Base-by-base conservation (phyloP, 2,329 filamentous ascomycete genomes). In the Aplosporella prunicola region DNA sequence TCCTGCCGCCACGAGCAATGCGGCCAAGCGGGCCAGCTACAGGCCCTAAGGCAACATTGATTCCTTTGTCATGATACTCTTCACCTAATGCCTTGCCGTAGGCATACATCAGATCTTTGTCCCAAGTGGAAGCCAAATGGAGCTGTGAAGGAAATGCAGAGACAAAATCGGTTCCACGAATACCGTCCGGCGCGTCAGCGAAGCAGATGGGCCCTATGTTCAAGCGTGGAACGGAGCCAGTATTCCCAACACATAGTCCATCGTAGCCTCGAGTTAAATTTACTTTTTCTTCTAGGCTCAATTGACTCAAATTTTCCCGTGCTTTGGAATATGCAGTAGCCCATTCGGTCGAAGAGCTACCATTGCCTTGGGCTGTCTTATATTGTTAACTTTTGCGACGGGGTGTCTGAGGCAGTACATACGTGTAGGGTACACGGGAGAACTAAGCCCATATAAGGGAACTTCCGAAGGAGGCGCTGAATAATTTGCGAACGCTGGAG, bases 21-120 rank as follows among this genome's bases (percentile, higher is more conserved):
- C 80, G 71, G 2, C 82, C 82, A 2, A 86, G 53, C 1, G 83
- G 75, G 0, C 81, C 82, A 18, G 83, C 76, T 0, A 72, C 67
- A 0, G 82, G 82, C 0, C 80, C 81, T 5, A 88, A 66, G 45
- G 74, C 76, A 37, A 85, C 67, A 51, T 86, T 76, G 25, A 77
- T 71, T 1, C 82, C 59, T 42, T 61, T 58, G 18, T 44, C 51
- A 32, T 48, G 30, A 43, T 55, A 56, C 20, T 55, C 53, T 7
- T 39, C 43, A 3, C 48, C 61, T 28, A 65, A 51, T 9, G 51
- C 47, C 2, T 50, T 28, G 3, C 52, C 60, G 10, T 60, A 51
- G 10, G 55, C 42, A 10, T 53, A 48, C 7, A 53, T 51, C 1
- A 66, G 48, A 7, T 48, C 29, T 10, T 51, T 51, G 32, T 66